Evolutionary conservation across 1,284 basidiomycete species (phyloP).

Genomic region (Ustilago curta): DNA sequence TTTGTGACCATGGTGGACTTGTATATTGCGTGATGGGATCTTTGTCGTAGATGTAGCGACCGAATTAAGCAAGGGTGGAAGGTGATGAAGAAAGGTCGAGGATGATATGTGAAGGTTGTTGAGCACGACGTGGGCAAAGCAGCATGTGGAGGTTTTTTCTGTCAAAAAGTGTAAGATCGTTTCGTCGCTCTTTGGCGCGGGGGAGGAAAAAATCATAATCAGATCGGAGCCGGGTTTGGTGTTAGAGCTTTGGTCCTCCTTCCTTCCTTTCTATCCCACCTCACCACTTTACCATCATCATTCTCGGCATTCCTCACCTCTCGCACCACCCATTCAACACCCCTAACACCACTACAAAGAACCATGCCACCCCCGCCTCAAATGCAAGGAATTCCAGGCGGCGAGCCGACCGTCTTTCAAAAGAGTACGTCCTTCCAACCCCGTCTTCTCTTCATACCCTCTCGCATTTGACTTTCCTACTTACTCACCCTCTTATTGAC

Average conservation of each 20-base stretch:
- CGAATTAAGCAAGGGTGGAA: not conserved
- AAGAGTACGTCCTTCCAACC: slow-evolving; percentile 34
- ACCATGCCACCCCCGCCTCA: slow-evolving; percentile 51
- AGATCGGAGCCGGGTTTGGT: slow-evolving; percentile 9
- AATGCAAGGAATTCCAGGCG: slow-evolving; percentile 44
- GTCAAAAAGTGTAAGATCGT: not conserved
- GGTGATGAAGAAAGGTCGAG: not conserved
- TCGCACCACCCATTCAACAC: not conserved
- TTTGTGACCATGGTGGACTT: slow-evolving; percentile 18
- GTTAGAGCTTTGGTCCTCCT: not conserved
- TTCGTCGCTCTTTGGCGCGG: not conserved
- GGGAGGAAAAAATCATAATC: not conserved
- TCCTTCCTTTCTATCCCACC: not conserved
- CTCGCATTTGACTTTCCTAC: not conserved
- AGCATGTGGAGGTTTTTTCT: slow-evolving; percentile 16
- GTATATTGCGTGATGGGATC: not conserved
- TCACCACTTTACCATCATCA: not conserved
- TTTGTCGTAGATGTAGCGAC: not conserved
- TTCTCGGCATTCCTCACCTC: not conserved
- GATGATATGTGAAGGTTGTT: not conserved
- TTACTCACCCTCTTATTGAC: not conserved
- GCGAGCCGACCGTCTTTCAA: slow-evolving; percentile 51
- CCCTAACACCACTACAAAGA: not conserved
- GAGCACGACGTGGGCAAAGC: not conserved
- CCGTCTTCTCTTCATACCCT: not conserved